Percentiles rank a stretch among this genome's conserved stretches.
Evolutionary conservation across 140 eudicot species (phyloP).

Genomic region (Flaveria floridana): DNA sequence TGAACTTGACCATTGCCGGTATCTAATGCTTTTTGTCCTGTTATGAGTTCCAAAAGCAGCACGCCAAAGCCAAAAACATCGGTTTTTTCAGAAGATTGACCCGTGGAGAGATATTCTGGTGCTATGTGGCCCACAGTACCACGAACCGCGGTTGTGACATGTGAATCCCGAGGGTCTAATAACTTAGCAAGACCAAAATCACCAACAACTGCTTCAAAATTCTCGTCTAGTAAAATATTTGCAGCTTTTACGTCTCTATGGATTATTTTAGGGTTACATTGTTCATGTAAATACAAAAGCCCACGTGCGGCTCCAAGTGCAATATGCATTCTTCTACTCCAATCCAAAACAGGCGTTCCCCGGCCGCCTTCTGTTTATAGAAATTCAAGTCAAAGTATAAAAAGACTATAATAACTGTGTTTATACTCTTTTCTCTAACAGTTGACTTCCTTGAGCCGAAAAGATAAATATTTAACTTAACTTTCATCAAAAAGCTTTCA

Average conservation of each 20-base stretch:
- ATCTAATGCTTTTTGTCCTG: conserved; percentile 79
- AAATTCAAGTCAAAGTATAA: conserved; percentile 12
- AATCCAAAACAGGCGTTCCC: conserved; percentile 76
- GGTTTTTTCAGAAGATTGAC: conserved; percentile 95
- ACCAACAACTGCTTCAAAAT: conserved; percentile 94
- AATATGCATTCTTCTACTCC: conserved; percentile 79
- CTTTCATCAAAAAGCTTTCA: background rate
- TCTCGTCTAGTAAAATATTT: conserved; percentile 82
- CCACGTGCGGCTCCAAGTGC: conserved; percentile 95
- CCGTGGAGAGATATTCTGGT: conserved; percentile 95
- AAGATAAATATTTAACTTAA: background rate
- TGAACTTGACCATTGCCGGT: conserved; percentile 79
- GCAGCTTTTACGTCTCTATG: conserved; percentile 98
- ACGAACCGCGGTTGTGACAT: conserved; percentile 94
- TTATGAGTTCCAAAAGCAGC: conserved; percentile 81
- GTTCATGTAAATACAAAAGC: conserved; percentile 86
- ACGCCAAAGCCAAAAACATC: conserved; percentile 96
- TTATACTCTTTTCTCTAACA: background rate
- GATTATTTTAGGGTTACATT: conserved; percentile 86
- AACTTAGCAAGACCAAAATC: conserved; percentile 99
- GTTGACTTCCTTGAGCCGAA: conserved; percentile 11
- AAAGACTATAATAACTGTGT: background rate
- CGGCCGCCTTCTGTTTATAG: conserved; percentile 50
- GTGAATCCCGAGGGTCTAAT: conserved; percentile 77
- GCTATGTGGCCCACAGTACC: conserved; percentile 99